Evolutionary conservation across 2,329 filamentous ascomycete genomes (phyloP).

Genomic region (Seiridium unicorne): DNA sequence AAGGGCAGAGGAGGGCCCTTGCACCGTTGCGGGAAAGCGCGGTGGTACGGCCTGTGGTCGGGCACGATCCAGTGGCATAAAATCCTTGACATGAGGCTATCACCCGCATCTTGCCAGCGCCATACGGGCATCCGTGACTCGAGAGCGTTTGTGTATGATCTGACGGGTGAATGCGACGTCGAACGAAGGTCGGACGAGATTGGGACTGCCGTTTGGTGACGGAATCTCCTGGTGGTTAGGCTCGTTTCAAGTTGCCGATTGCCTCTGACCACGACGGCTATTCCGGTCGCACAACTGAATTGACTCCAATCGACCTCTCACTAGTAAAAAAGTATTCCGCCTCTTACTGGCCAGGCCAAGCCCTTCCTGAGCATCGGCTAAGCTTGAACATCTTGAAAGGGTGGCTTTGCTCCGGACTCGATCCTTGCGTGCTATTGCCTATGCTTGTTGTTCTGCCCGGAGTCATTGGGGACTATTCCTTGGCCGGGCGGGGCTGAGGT

Average conservation of each 20-base stretch:
- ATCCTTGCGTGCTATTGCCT: too few species aligned
- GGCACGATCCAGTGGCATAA: neutral
- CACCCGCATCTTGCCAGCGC: neutral
- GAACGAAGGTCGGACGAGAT: too few species aligned
- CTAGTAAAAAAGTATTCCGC: too few species aligned
- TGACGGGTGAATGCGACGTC: too few species aligned
- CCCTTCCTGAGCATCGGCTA: too few species aligned
- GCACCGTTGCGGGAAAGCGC: neutral
- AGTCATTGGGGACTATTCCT: too few species aligned
- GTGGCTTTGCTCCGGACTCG: too few species aligned
- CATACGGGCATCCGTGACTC: neutral
- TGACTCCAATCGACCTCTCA: neutral
- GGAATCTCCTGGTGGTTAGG: neutral
- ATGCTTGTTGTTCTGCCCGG: too few species aligned
- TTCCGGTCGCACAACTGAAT: neutral
- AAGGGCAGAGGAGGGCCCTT: neutral
- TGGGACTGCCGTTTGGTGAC: too few species aligned
- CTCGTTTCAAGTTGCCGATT: slow-evolving; percentile 2
- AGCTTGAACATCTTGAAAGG: too few species aligned
- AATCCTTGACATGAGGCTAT: slow-evolving; percentile 8
- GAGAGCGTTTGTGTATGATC: neutral
- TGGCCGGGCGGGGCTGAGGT: too few species aligned
- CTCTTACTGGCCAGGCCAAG: too few species aligned
- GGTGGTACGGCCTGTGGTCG: neutral
- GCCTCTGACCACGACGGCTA: neutral